These are phyloP conservation scores for Phytophthora sojae DNA, from an alignment of 352 stramenopile species.

Conservation along the genomic window DNA sequence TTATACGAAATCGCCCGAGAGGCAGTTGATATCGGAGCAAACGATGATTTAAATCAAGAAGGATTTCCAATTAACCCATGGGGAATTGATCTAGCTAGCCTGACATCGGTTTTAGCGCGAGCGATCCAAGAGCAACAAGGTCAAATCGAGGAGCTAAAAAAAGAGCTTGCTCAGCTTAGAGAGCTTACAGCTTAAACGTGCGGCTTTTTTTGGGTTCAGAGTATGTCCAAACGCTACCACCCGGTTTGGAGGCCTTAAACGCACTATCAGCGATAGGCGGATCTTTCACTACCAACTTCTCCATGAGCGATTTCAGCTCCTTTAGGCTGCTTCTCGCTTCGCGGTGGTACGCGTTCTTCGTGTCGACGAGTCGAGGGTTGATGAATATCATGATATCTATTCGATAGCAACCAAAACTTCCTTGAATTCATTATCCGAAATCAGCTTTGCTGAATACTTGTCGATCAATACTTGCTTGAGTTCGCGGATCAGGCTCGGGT, in stretches of 20 bases:
- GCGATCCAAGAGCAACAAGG: too few species aligned
- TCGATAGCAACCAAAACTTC: neutral
- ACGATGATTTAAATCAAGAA: too few species aligned
- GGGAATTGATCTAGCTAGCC: too few species aligned
- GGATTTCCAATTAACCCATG: too few species aligned
- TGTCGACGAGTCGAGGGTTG: neutral
- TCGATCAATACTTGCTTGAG: neutral
- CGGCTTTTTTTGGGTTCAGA: neutral
- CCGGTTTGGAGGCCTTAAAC: neutral
- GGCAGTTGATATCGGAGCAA: too few species aligned
- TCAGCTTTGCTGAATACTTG: neutral
- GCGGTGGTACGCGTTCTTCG: neutral
- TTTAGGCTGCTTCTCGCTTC: neutral
- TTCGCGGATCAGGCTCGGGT: neutral
- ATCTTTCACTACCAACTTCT: neutral
- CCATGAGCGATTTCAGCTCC: neutral
- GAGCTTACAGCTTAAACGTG: neutral
- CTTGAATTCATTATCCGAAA: neutral
- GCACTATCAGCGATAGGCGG: neutral
- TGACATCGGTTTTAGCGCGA: too few species aligned
- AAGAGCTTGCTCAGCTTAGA: neutral
- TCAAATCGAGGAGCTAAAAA: constrained; percentile 5
- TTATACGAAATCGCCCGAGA: too few species aligned
- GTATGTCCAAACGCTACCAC: neutral
- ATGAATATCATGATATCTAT: neutral